Evolutionary conservation across 768 basidiomycete genomes (phyloP), one percentile per base, ranked within the genome.

Genomic region (Coprinopsis marcescibilis): DNA sequence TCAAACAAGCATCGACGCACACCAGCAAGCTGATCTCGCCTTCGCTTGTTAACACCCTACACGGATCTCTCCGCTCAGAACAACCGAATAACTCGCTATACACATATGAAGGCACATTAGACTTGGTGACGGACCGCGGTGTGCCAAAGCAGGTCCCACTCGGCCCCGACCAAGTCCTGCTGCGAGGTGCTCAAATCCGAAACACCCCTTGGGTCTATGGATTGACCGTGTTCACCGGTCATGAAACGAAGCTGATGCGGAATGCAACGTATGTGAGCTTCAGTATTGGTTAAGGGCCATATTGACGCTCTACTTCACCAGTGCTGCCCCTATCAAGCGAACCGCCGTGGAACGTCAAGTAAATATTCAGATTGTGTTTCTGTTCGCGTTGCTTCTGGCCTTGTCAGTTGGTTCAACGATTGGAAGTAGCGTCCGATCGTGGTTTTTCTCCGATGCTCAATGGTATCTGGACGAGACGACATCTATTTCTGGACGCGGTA

Each of bases 151-250:
- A 92, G 58, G 75, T 97, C 4, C 92, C 96, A 1, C 67, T 98
- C 13, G 93, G 94, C 3, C 95, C 96, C 1, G 93, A 96, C 60
- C 96, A 99, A 63, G 73, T 98, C 57, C 74, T 98, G 10, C 71
- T 99, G 32, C 82, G 96, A 25, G 96, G 96, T 1, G 94, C 96
- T 23, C 96, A 99, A 62, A 62, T 99, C 47, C 77, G 96, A 46
- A 99, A 99, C 63, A 98, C 96, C 2, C 82, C 86, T 7, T 99
- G 96, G 96, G 78, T 89, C 23, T 98, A 97, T 63, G 95, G 94
- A 11, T 60, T 99, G 6, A 85, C 84, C 26, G 87, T 98, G 33
- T 97, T 92, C 56, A 95, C 93, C 0, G 96, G 96, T 0, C 96
- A 98, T 59, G 94, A 99, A 71, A 98, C 96, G 15, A 99, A 99